phyloP scores from a whole-genome alignment of 2,329 filamentous ascomycete genomes.

The Thermothelomyces thermophilus region DNA sequence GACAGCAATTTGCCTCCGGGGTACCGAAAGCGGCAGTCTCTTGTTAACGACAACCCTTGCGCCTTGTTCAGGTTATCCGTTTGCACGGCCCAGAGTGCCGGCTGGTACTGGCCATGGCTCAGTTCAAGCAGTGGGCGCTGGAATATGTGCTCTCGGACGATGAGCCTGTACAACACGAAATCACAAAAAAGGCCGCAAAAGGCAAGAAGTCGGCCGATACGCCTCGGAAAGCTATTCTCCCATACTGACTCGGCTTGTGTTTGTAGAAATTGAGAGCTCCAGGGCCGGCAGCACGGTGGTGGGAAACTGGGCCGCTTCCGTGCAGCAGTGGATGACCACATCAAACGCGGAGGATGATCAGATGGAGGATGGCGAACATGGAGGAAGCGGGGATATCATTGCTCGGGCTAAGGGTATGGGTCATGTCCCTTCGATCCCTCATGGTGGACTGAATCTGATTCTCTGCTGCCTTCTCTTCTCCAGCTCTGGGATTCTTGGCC shows the following conservation, averaged over 20 bases:
- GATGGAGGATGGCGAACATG: conserved; percentile 34
- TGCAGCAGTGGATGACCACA: conserved; percentile 46
- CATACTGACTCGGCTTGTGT: not conserved
- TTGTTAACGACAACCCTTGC: too few relatives aligned
- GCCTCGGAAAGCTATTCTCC: not conserved
- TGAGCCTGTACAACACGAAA: conserved; percentile 33
- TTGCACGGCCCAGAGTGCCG: too few relatives aligned
- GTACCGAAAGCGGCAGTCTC: too few relatives aligned
- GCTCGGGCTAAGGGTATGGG: conserved; percentile 44
- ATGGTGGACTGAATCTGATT: not conserved
- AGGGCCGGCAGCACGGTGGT: conserved; percentile 40
- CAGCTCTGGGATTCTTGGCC: conserved; percentile 52
- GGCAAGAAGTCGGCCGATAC: conserved; percentile 25
- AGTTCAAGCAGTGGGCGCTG: conserved; percentile 46
- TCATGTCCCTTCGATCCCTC: not conserved
- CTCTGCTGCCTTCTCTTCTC: not conserved
- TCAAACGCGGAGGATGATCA: conserved; percentile 29
- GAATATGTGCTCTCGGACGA: conserved; percentile 49
- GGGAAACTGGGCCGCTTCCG: conserved; percentile 49
- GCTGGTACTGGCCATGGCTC: too few relatives aligned
- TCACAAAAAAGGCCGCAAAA: conserved; percentile 41
- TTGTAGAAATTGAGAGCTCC: conserved; percentile 40
- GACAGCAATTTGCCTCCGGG: too few relatives aligned
- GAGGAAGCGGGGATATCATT: conserved; percentile 45
- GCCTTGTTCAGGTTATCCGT: too few relatives aligned